Evolutionary conservation across 345 rosid genomes (phyloP).

Genomic region (Angophora floribunda): DNA sequence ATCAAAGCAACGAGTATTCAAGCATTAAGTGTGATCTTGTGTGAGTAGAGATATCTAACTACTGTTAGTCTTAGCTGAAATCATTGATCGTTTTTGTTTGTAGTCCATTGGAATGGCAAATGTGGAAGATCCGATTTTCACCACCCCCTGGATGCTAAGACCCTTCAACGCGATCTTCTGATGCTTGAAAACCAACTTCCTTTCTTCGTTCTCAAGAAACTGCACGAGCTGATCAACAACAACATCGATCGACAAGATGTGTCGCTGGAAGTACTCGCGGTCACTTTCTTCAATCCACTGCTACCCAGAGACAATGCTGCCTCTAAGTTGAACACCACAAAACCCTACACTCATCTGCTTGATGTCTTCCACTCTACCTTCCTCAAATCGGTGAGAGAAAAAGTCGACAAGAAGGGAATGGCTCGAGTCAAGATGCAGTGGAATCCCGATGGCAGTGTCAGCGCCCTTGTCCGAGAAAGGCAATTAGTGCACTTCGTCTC

Average conservation of each 20-base stretch:
- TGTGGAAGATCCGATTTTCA: conserved; percentile 3
- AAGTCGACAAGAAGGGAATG: background rate
- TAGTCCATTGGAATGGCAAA: background rate
- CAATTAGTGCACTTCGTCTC: background rate
- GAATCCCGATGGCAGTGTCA: background rate
- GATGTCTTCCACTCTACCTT: conserved; percentile 5
- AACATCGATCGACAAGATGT: background rate
- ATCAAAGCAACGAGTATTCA: background rate
- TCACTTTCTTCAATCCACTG: conserved; percentile 1
- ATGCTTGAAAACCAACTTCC: conserved; percentile 12
- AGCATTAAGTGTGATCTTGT: background rate
- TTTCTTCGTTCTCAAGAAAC: background rate
- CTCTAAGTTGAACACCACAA: background rate
- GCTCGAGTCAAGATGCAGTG: background rate
- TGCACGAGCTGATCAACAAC: background rate
- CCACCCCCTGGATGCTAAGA: background rate
- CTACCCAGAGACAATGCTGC: background rate
- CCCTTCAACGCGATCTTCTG: conserved; percentile 1
- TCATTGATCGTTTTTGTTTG: background rate
- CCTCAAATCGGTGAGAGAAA: background rate
- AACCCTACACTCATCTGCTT: background rate
- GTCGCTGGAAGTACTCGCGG: background rate
- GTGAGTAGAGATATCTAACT: background rate
- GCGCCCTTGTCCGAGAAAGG: background rate
- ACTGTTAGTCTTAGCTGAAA: background rate